Evolutionary conservation across 2,329 filamentous ascomycete species (phyloP).

Genomic region (Aspergillus quadricinctus): DNA sequence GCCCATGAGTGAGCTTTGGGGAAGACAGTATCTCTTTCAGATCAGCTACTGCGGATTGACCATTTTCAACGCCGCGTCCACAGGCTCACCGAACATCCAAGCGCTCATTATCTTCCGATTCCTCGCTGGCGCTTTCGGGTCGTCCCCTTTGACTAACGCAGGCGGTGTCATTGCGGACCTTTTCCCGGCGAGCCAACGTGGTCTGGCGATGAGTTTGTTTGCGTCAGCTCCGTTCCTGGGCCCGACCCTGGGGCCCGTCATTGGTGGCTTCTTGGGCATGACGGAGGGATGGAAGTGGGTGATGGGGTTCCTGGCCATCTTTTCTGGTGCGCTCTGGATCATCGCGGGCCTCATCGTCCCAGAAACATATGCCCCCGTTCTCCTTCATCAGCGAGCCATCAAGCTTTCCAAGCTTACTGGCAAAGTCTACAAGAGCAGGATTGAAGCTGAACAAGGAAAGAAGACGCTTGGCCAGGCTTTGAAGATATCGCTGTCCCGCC

Average conservation of each 20-base stretch:
- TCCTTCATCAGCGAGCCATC: slow-evolving; percentile 48
- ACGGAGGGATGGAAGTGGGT: slow-evolving; percentile 67
- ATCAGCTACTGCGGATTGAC: slow-evolving; percentile 43
- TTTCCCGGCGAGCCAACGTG: slow-evolving; percentile 51
- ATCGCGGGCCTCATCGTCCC: slow-evolving; percentile 27
- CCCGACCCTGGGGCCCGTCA: slow-evolving; percentile 61
- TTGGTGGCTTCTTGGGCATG: slow-evolving; percentile 63
- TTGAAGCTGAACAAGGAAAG: slow-evolving; percentile 41
- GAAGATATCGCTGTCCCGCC: slow-evolving; percentile 47
- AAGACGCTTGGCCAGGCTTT: slow-evolving; percentile 36
- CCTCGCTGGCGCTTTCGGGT: slow-evolving; percentile 60
- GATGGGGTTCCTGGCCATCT: slow-evolving; percentile 58
- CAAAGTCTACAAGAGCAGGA: slow-evolving; percentile 43
- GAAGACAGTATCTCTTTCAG: slow-evolving; percentile 33
- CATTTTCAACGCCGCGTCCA: slow-evolving; percentile 59
- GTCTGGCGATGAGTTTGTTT: slow-evolving; percentile 59
- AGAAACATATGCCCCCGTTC: slow-evolving; percentile 46
- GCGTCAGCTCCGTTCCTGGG: slow-evolving; percentile 65
- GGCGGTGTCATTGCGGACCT: slow-evolving; percentile 61
- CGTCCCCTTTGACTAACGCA: slow-evolving; percentile 59
- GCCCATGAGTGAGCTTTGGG: slow-evolving; percentile 36
- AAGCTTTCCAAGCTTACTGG: slow-evolving; percentile 47
- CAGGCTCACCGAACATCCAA: slow-evolving; percentile 54
- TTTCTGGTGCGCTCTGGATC: slow-evolving; percentile 57
- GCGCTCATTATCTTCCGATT: slow-evolving; percentile 64